Conservation (phyloP, 257 asterid species). For the Nicotiana undulata region DNA sequence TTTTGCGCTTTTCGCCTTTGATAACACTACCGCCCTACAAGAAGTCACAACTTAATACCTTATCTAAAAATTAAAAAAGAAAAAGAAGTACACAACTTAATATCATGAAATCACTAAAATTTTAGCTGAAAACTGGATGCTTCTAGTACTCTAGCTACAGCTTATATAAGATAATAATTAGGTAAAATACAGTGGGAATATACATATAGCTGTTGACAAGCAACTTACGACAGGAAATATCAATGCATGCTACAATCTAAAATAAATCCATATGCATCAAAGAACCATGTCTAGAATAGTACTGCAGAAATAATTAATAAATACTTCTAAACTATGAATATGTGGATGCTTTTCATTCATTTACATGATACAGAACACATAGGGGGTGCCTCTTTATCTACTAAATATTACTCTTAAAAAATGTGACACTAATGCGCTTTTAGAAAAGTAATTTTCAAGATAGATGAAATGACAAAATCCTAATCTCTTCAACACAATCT, state of each 20-base stretch:
- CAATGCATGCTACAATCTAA: not conserved
- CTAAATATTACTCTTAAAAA: not conserved
- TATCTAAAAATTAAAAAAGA: not conserved
- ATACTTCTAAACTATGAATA: not conserved
- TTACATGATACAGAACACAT: not conserved
- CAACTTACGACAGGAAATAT: not conserved
- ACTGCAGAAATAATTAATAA: not conserved
- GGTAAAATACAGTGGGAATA: not conserved
- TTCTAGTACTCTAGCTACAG: not conserved
- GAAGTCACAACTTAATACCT: not conserved
- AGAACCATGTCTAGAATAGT: not conserved
- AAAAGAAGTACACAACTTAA: not conserved
- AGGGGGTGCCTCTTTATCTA: not conserved
- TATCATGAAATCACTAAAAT: not conserved
- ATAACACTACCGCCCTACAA: not conserved
- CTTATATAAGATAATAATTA: not conserved
- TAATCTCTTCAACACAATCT: conserved; percentile 1
- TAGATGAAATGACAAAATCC: not conserved
- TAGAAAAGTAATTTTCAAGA: not conserved
- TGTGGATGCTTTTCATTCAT: not conserved
- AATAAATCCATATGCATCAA: not conserved
- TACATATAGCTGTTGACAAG: not conserved
- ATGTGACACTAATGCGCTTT: not conserved
- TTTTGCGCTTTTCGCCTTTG: too few relatives aligned
- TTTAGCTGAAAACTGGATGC: not conserved